phyloP scores from a whole-genome alignment of 2,329 filamentous ascomycete genomes.

The Verruconis gallopava region DNA sequence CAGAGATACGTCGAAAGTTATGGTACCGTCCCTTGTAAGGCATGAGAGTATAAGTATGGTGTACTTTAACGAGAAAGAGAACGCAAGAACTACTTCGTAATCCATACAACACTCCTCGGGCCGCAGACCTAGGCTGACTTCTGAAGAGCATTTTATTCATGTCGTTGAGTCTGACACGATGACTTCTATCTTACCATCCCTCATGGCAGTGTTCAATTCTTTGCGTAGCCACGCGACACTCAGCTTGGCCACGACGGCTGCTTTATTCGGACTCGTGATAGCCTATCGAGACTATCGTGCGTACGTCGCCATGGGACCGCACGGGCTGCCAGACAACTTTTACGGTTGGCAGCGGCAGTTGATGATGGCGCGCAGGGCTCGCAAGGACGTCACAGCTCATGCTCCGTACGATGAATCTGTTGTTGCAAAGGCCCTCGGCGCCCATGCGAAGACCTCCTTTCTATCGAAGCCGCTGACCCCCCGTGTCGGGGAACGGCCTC shows the following conservation, averaged over 20 bases:
- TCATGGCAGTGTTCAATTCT: no score
- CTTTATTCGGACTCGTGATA: background rate
- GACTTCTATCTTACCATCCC: no score
- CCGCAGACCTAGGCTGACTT: no score
- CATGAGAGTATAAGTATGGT: no score
- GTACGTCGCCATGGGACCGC: constrained; percentile 1
- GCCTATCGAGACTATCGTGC: constrained; percentile 2
- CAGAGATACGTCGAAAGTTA: no score
- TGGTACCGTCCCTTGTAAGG: no score
- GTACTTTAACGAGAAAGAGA: no score
- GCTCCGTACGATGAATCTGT: background rate
- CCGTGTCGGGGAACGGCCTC: background rate
- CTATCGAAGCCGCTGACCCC: background rate
- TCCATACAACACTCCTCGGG: no score
- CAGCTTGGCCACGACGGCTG: background rate
- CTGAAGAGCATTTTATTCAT: no score
- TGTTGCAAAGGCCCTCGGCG: background rate
- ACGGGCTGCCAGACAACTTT: constrained; percentile 4
- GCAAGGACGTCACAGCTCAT: constrained; percentile 1
- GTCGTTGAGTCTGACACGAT: no score
- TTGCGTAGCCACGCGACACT: no score
- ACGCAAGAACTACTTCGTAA: no score
- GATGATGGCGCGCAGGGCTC: background rate
- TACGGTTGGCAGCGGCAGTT: constrained; percentile 1
- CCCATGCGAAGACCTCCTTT: constrained; percentile 1